These are phyloP conservation scores for Marchantia polymorpha DNA, from an alignment of 225 moss, liverwort and hornwort genomes.

Conservation along the genomic window DNA sequence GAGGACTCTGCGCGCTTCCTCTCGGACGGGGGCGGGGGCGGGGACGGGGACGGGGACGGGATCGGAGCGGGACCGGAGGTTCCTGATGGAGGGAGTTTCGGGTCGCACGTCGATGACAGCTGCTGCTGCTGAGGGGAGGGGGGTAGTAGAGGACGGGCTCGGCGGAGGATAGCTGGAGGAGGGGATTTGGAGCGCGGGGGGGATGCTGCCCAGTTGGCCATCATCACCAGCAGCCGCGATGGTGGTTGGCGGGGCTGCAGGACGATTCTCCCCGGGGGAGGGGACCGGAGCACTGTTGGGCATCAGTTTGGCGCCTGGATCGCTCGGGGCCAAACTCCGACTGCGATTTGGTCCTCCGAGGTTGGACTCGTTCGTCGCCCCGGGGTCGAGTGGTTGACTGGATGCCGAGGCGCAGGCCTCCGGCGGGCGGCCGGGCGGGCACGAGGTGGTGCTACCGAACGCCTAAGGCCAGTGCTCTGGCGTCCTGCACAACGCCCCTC, in stretches of 20 bases:
- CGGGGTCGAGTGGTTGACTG: neutral
- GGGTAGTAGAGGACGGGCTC: too few relatives aligned
- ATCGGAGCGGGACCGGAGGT: too few relatives aligned
- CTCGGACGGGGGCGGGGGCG: too few relatives aligned
- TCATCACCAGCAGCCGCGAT: too few relatives aligned
- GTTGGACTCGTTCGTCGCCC: neutral
- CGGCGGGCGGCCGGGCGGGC: neutral
- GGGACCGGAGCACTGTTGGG: neutral
- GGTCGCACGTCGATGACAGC: too few relatives aligned
- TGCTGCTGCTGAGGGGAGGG: too few relatives aligned
- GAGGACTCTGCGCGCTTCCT: too few relatives aligned
- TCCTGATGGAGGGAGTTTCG: too few relatives aligned
- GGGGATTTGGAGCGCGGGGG: too few relatives aligned
- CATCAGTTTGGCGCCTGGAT: neutral
- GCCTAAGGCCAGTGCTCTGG: neutral
- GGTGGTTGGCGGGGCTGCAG: neutral
- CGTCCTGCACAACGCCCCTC: neutral
- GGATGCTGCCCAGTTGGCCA: too few relatives aligned
- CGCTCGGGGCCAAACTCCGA: neutral
- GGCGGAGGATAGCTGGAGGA: too few relatives aligned
- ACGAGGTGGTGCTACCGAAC: conserved; percentile 15
- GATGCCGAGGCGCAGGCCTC: neutral
- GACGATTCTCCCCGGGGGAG: neutral
- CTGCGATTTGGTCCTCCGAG: neutral
- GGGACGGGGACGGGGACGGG: too few relatives aligned